phyloP scores from a whole-genome alignment of 306 rosid species.

The Gynostemma pentaphyllum region DNA sequence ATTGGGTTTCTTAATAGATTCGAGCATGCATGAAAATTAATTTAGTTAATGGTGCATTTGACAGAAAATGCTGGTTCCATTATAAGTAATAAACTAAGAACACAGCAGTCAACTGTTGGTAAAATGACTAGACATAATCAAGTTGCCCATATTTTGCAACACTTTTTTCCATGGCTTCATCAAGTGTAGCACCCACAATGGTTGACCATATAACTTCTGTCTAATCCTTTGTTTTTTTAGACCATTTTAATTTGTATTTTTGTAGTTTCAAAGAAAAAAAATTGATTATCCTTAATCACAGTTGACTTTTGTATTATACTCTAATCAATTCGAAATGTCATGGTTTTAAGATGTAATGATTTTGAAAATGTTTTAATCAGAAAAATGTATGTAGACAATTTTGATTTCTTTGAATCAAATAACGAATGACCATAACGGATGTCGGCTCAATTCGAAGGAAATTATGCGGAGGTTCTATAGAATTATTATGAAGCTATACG shows the following conservation, averaged over 20 bases:
- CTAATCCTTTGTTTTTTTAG: neutral
- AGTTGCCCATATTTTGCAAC: constrained; percentile 1
- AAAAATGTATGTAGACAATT: too few relatives aligned
- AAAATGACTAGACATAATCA: neutral
- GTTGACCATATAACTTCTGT: neutral
- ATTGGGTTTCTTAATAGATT: neutral
- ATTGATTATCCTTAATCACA: neutral
- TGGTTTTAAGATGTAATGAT: too few relatives aligned
- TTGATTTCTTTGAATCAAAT: neutral
- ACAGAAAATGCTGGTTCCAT: neutral
- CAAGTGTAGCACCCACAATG: neutral
- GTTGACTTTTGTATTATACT: neutral
- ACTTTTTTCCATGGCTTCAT: neutral
- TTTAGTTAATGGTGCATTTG: neutral
- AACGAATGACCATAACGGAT: neutral
- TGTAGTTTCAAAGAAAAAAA: neutral
- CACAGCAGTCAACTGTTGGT: neutral
- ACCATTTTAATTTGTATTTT: neutral
- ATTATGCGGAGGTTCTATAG: neutral
- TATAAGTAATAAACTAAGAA: too few relatives aligned
- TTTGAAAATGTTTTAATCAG: too few relatives aligned
- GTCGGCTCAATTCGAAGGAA: neutral
- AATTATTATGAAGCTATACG: neutral
- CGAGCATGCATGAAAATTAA: neutral
- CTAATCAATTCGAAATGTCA: neutral